phyloP scores from a whole-genome alignment of 305 asterid species.

The Fraxinus greggii region DNA sequence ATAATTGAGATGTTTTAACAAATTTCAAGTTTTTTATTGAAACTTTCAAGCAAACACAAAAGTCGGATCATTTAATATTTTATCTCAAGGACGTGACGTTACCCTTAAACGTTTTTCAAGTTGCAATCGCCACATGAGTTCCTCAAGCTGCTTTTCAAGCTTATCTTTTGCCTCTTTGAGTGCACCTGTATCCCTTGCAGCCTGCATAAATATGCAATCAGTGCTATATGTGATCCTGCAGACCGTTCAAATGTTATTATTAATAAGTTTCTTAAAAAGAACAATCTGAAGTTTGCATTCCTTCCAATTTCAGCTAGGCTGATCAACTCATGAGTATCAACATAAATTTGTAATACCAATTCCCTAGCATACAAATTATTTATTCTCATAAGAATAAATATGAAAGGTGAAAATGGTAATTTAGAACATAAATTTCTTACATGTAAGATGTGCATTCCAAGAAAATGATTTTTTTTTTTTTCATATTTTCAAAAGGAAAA shows the following conservation, averaged over 20 bases:
- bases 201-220: constrained; percentile 48
- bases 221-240: constrained; percentile 11
- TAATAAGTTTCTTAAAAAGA: not conserved
- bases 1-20: not conserved
- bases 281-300: constrained; percentile 6
- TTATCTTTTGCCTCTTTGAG: constrained; percentile 99
- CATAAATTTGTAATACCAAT: constrained; percentile 14
- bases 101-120: constrained; percentile 96
- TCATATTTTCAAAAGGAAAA: constrained; percentile 7
- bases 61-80: not conserved
- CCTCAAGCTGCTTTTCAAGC: constrained; percentile 95
- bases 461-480: not conserved
- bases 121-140: constrained; percentile 93
- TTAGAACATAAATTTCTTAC: constrained; percentile 10
- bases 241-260: not conserved
- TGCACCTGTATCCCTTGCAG: constrained; percentile 98
- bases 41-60: not conserved
- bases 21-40: not conserved
- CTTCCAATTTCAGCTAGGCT: constrained; percentile 12
- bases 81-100: constrained; percentile 29
- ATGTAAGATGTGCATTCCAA: constrained; percentile 8
- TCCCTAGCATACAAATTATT: constrained; percentile 11
- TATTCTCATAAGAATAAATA: not conserved
- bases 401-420: constrained; percentile 12
- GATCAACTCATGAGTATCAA: not conserved